Conservation (phyloP, 345 rosid genomes). For the Noccaea bulbosa region DNA sequence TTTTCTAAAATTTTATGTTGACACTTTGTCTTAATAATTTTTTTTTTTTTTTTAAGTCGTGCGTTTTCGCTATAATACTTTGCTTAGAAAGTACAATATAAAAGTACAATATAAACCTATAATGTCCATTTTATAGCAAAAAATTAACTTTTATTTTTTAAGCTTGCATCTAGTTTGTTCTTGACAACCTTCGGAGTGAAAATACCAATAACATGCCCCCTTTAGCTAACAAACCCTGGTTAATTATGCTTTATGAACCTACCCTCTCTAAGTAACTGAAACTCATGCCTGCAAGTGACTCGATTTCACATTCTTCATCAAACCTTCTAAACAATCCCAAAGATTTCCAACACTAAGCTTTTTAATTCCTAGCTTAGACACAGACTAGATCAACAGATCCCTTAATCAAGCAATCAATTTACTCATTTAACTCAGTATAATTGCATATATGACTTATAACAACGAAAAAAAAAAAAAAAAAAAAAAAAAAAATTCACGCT, state of each 20-base stretch:
- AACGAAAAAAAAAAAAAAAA: background rate
- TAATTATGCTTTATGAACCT: background rate
- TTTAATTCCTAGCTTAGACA: too few relatives aligned
- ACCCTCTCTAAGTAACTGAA: background rate
- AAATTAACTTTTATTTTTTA: too few relatives aligned
- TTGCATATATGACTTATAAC: constrained; percentile 13
- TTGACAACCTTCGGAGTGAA: background rate
- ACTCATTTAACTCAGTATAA: background rate
- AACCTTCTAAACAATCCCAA: background rate
- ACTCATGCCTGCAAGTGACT: background rate
- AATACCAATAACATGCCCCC: background rate
- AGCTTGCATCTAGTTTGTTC: background rate
- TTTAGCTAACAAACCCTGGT: background rate
- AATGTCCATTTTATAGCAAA: background rate
- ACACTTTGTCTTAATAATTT: background rate
- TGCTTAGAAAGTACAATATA: background rate
- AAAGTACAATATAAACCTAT: background rate
- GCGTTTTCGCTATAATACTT: too few relatives aligned
- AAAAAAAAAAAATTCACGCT: background rate
- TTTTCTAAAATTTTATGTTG: too few relatives aligned
- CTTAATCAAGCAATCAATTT: background rate
- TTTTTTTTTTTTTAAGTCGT: too few relatives aligned
- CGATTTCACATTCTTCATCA: background rate
- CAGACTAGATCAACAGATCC: background rate
- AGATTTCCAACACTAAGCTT: too few relatives aligned